A percentile compares a stretch with the other conserved stretches of the same genome.
These are phyloP conservation scores for Candida stauntonica DNA, from an alignment of 805 yeast genomes.

Conservation along the genomic window DNA sequence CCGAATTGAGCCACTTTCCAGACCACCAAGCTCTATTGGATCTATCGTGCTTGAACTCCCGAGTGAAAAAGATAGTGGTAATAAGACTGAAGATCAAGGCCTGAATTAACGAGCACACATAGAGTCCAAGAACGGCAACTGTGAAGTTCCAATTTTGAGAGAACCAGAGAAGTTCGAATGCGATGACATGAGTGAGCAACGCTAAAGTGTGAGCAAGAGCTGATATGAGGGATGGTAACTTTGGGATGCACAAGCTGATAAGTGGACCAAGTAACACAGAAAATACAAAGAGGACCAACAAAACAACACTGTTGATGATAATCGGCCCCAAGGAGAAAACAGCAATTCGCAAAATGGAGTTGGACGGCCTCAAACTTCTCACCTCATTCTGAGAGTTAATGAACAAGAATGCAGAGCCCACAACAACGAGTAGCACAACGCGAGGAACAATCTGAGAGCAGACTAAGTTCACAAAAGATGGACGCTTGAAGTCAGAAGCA, in stretches of 20 bases:
- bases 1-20: constrained; percentile 57
- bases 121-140: constrained; percentile 50
- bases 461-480: constrained; percentile 42
- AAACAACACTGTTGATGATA: constrained; percentile 35
- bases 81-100: constrained; percentile 43
- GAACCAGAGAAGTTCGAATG: constrained; percentile 51
- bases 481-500: constrained; percentile 43
- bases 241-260: constrained; percentile 33
- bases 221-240: constrained; percentile 49
- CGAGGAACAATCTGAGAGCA: constrained; percentile 39
- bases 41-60: constrained; percentile 51
- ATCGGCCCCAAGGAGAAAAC: constrained; percentile 47
- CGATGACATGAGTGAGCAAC: constrained; percentile 41
- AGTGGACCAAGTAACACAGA: constrained; percentile 48
- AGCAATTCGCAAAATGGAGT: constrained; percentile 39
- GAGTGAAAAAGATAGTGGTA: constrained; percentile 42
- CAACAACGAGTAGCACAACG: constrained; percentile 30
- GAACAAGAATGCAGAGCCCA: constrained; percentile 46
- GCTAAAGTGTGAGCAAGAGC: constrained; percentile 43
- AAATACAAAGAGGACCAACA: constrained; percentile 36
- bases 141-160: constrained; percentile 54
- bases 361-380: constrained; percentile 31
- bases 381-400: constrained; percentile 49
- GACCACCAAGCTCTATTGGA: constrained; percentile 69
- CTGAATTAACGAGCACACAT: constrained; percentile 44